Percentiles rank a stretch among this genome's conserved stretches.
Conservation (phyloP, 495 filamentous ascomycete genomes). For the Thermochaetoides thermophila region DNA sequence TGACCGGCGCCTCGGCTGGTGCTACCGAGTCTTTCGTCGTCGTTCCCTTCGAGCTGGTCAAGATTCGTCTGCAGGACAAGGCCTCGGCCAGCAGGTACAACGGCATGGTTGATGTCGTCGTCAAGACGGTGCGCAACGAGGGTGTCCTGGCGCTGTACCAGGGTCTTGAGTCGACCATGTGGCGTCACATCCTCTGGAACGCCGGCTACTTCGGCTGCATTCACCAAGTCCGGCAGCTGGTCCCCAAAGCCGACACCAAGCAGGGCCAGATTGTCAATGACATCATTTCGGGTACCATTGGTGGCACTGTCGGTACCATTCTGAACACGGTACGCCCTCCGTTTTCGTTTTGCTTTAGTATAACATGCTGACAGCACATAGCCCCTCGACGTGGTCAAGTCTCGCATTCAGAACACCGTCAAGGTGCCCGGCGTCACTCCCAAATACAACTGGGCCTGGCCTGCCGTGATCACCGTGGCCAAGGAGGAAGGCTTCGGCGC, state of each 20-base stretch:
- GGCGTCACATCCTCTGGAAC: slow-evolving; percentile 97
- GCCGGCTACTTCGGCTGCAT: slow-evolving; percentile 96
- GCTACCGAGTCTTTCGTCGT: slow-evolving; percentile 87
- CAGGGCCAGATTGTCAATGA: slow-evolving; percentile 69
- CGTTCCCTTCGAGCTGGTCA: slow-evolving; percentile 87
- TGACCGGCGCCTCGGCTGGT: slow-evolving; percentile 88
- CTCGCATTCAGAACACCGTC: slow-evolving; percentile 83
- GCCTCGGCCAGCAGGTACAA: slow-evolving; percentile 89
- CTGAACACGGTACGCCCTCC: slow-evolving; percentile 50
- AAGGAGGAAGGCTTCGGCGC: slow-evolving; percentile 87
- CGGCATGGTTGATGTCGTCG: slow-evolving; percentile 80
- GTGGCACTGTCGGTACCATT: slow-evolving; percentile 84
- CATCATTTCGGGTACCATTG: slow-evolving; percentile 68
- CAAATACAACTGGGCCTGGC: slow-evolving; percentile 98
- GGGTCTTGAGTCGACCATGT: slow-evolving; percentile 87
- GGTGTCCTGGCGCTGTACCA: slow-evolving; percentile 86
- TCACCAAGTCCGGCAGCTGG: slow-evolving; percentile 75
- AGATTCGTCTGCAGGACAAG: slow-evolving; percentile 92
- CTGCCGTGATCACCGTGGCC: slow-evolving; percentile 66
- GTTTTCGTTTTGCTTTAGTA: neutral
- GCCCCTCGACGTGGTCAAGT: slow-evolving; percentile 96
- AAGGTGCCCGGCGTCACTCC: slow-evolving; percentile 62
- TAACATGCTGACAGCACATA: too few relatives aligned
- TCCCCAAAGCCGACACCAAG: slow-evolving; percentile 71
- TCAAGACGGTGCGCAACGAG: slow-evolving; percentile 67